Evolutionary conservation across 495 filamentous ascomycete species (phyloP).

Genomic region (Podospora conica): DNA sequence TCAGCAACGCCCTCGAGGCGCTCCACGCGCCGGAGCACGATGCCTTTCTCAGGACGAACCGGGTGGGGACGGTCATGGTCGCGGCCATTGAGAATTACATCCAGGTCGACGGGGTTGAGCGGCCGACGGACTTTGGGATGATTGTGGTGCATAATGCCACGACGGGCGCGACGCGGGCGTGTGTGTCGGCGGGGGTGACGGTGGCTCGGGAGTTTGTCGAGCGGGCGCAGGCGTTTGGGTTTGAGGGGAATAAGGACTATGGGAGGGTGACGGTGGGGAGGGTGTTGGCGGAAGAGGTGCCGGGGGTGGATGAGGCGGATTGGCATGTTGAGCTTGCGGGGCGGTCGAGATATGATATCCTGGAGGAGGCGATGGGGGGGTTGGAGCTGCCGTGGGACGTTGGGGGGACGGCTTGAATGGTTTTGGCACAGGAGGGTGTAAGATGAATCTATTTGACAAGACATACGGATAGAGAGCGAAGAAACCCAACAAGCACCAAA

Average conservation of each 20-base stretch:
- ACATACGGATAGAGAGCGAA: too few relatives aligned
- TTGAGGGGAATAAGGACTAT: slow-evolving; percentile 3
- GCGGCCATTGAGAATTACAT: slow-evolving; percentile 20
- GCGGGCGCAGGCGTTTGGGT: slow-evolving; percentile 11
- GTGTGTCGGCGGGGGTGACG: slow-evolving; percentile 11
- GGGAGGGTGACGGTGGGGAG: slow-evolving; percentile 17
- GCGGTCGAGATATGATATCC: slow-evolving; percentile 18
- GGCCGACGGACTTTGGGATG: slow-evolving; percentile 15
- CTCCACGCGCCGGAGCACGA: too few relatives aligned
- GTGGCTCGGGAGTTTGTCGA: slow-evolving; percentile 12
- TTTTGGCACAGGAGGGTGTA: too few relatives aligned
- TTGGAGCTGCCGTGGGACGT: slow-evolving; percentile 17
- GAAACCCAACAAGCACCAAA: too few relatives aligned
- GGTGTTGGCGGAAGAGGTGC: slow-evolving; percentile 3
- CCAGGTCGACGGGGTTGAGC: neutral
- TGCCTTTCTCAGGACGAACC: neutral
- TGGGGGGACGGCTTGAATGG: too few relatives aligned
- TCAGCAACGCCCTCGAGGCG: slow-evolving; percentile 3
- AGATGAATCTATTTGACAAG: too few relatives aligned
- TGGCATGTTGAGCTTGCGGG: slow-evolving; percentile 17
- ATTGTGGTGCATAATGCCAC: slow-evolving; percentile 15
- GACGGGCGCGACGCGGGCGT: neutral
- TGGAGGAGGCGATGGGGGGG: slow-evolving; percentile 13
- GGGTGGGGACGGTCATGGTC: slow-evolving; percentile 6
- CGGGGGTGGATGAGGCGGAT: slow-evolving; percentile 13